Evolutionary conservation across 1,284 basidiomycete species (phyloP), one percentile per base, ranked within the genome.

Genomic region (Heterobasidion occidentale): DNA sequence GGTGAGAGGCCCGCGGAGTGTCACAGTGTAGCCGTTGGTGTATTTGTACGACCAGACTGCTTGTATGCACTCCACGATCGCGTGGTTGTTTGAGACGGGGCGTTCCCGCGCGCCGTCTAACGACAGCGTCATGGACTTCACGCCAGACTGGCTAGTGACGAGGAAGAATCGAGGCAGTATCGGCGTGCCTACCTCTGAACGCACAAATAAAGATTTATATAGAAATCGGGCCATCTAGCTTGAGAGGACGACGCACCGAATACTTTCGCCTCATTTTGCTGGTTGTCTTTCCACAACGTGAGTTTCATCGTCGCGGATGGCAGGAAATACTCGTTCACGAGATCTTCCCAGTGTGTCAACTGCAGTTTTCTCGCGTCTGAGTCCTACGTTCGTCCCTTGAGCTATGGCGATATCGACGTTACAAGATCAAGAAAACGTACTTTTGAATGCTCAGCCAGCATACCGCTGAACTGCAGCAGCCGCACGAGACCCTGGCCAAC

Each of bases 161-260:
- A 89, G 78, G 71, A 91, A 89, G 70, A 90, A 90, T 42, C 88
- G 83, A n/a, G 88, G 84, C 36, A 91, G 73, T 57, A 90, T 88
- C 27, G 84, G 83, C 49, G 83, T 78, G 51, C 81, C 81, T 58
- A 91, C 87, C 71, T 90, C 89, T 90, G 67, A 51, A 27, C 58
- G 53, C 55, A 52, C 15, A 50, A 54, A 44, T 33, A 33, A 55
- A 48, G 4, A 20, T n/a, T n/a, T 12, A 34, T 34, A 14, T 14
- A 34, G 20, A 46, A 9, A 9, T 45, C 14, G 17, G 35, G 20
- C 15, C 19, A 34, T 48, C 57, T 42, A 60, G 20, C 3, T 19
- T 48, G 42, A 56, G 34, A 20, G 27, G 58, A 60, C 9, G 14
- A 73, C 84, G 56, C 56, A 90, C 89, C 86, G 64, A 91, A 90